phyloP scores from a whole-genome alignment of 352 stramenopile genomes.

The Achlya hypogyna region DNA sequence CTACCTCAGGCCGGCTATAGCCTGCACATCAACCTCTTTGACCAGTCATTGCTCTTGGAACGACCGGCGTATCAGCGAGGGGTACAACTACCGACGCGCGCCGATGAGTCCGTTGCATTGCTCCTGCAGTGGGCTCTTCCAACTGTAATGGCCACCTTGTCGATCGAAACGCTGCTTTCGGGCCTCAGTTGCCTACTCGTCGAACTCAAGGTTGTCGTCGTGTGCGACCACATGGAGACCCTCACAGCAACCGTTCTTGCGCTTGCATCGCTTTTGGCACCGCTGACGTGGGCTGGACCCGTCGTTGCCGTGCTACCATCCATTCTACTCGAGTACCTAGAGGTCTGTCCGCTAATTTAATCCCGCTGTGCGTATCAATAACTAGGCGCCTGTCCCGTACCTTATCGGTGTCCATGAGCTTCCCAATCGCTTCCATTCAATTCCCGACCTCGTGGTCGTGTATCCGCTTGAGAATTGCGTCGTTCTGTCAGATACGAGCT shows the following conservation, averaged over 20 bases:
- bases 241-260: constrained; percentile 6
- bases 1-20: not conserved
- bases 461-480: constrained; percentile 4
- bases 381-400: constrained; percentile 8
- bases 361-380: not conserved
- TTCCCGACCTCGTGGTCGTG: not conserved
- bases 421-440: not conserved
- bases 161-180: not conserved
- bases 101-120: not conserved
- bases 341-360: not conserved
- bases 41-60: not conserved
- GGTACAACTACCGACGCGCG: not conserved
- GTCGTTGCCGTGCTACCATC: constrained; percentile 12
- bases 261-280: constrained; percentile 1
- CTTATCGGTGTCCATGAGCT: constrained; percentile 9
- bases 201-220: constrained; percentile 11
- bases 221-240: constrained; percentile 10
- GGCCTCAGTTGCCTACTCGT: not conserved
- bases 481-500: not conserved
- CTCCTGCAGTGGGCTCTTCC: constrained; percentile 14
- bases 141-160: not conserved
- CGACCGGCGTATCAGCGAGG: not conserved
- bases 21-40: not conserved
- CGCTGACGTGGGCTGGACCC: constrained; percentile 9
- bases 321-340: constrained; percentile 9